A percentile compares a stretch with the other conserved stretches of the same genome.
phyloP scores from a whole-genome alignment of 257 asterid species.

The Primulina huaijiensis region DNA sequence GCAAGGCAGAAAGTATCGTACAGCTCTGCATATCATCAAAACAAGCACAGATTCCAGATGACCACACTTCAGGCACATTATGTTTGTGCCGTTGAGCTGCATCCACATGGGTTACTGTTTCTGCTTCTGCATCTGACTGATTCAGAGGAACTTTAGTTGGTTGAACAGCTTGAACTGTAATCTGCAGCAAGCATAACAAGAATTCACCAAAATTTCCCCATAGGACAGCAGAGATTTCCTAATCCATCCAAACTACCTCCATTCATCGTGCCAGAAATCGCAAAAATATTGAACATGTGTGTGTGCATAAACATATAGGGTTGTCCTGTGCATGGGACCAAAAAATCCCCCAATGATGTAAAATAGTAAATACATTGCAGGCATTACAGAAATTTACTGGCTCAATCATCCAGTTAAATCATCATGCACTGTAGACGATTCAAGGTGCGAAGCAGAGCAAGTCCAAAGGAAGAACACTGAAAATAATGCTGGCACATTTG shows the following conservation, averaged over 20 bases:
- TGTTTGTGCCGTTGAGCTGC: constrained; percentile 29
- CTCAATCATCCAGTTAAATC: background rate
- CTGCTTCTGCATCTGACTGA: constrained; percentile 56
- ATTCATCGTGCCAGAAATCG: too few relatives aligned
- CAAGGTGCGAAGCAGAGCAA: background rate
- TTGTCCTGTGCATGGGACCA: background rate
- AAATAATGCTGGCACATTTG: background rate
- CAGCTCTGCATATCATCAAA: constrained; percentile 94
- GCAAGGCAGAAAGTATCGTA: constrained; percentile 63
- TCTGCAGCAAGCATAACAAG: constrained; percentile 32
- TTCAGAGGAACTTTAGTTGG: constrained; percentile 48
- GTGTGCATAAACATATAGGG: background rate
- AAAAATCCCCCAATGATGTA: background rate
- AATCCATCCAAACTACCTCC: constrained; percentile 6
- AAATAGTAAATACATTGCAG: background rate
- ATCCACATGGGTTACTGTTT: constrained; percentile 36
- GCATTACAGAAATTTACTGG: background rate
- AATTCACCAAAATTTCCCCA: constrained; percentile 7
- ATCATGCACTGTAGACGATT: background rate
- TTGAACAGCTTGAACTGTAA: constrained; percentile 27
- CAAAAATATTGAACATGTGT: background rate
- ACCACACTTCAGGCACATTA: constrained; percentile 61
- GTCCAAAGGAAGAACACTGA: background rate
- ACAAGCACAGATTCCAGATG: constrained; percentile 98
- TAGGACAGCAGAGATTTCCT: constrained; percentile 4